A percentile compares a stretch with the other conserved stretches of the same genome.
phyloP scores from a whole-genome alignment of 805 yeast genomes.

The Lipomyces anomalus region DNA sequence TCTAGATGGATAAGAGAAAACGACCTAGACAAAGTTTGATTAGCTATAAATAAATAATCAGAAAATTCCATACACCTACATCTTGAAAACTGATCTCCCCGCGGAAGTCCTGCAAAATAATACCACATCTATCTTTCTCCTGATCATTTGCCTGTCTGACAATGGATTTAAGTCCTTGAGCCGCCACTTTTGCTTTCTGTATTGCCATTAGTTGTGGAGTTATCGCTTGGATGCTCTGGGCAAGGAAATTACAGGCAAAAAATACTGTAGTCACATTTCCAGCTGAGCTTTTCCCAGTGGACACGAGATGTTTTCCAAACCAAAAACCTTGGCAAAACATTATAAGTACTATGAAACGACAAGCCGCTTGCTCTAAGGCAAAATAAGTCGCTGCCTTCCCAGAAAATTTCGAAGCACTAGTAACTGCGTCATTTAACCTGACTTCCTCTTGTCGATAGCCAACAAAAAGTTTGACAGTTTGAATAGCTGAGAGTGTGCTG shows the following conservation, averaged over 20 bases:
- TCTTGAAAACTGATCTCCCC: conserved; percentile 47
- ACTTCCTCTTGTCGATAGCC: conserved; percentile 48
- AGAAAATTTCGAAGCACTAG: neutral
- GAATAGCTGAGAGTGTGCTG: conserved; percentile 62
- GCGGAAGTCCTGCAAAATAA: conserved; percentile 26
- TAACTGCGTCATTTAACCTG: neutral
- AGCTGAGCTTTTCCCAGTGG: conserved; percentile 44
- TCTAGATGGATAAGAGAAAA: conserved; percentile 60
- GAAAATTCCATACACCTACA: conserved; percentile 31
- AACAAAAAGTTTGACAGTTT: conserved; percentile 55
- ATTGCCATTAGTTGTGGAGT: conserved; percentile 54
- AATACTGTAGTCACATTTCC: conserved; percentile 77
- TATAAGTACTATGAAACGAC: conserved; percentile 53
- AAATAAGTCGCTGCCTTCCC: conserved; percentile 30
- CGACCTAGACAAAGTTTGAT: conserved; percentile 16
- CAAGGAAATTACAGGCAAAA: conserved; percentile 70
- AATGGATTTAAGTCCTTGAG: conserved; percentile 39
- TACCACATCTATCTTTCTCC: conserved; percentile 17
- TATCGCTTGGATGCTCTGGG: conserved; percentile 51
- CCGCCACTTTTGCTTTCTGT: conserved; percentile 70
- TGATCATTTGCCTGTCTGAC: conserved; percentile 14
- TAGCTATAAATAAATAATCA: neutral
- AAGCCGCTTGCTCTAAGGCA: conserved; percentile 50
- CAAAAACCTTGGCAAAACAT: conserved; percentile 91
- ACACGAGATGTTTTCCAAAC: conserved; percentile 73